Conservation (phyloP, 2,329 filamentous ascomycete genomes). For the Mycocentrospora acerina region DNA sequence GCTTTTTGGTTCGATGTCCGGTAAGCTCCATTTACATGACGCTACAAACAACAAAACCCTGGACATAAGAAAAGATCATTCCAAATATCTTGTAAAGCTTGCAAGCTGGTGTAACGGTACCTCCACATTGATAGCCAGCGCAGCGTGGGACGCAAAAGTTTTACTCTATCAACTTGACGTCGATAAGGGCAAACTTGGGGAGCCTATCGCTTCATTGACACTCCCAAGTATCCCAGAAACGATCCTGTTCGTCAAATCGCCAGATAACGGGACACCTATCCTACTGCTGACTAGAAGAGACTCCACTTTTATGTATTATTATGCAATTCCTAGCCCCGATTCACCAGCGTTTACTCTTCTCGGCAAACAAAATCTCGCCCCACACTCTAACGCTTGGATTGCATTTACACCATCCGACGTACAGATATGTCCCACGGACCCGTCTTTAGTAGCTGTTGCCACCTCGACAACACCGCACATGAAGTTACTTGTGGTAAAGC, state of each 20-base stretch:
- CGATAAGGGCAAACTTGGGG: conserved; percentile 35
- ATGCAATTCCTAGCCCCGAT: conserved; percentile 38
- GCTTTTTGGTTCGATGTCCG: conserved; percentile 61
- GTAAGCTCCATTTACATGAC: conserved; percentile 54
- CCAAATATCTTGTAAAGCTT: conserved; percentile 60
- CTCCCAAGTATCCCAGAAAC: conserved; percentile 60
- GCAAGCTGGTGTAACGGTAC: conserved; percentile 41
- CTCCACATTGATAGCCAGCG: conserved; percentile 52
- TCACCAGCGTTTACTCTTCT: conserved; percentile 39
- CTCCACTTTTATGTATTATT: conserved; percentile 61
- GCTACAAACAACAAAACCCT: conserved; percentile 42
- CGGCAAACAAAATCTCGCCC: conserved; percentile 62
- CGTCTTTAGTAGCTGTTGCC: conserved; percentile 58
- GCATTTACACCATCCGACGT: conserved; percentile 63
- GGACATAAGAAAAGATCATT: conserved; percentile 57
- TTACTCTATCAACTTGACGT: conserved; percentile 50
- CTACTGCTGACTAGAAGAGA: conserved; percentile 59
- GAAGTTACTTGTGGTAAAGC: conserved; percentile 61
- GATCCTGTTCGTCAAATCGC: conserved; percentile 54
- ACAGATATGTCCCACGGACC: conserved; percentile 57
- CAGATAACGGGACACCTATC: conserved; percentile 48
- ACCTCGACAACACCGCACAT: conserved; percentile 63
- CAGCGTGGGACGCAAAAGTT: conserved; percentile 62
- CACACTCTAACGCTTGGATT: conserved; percentile 65
- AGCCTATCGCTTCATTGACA: conserved; percentile 46